Base-by-base conservation (phyloP, 2,329 filamentous ascomycete genomes). In the Fusarium sp. region DNA sequence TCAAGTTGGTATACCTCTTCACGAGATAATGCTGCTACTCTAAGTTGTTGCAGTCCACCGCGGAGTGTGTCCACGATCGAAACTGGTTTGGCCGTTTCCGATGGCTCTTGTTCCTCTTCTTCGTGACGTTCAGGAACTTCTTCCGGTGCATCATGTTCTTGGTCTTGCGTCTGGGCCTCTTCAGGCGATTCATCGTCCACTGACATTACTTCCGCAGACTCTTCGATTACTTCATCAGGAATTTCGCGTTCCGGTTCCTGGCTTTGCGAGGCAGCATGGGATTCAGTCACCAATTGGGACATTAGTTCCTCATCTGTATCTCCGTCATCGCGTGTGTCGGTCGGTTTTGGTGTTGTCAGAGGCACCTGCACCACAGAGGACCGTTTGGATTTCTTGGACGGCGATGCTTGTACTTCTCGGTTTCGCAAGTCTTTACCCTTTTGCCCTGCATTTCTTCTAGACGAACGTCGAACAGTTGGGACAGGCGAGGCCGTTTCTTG, bases 1-100 rank as follows among this genome's bases (percentile, higher is more conserved):
- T 96, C 92, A 68, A 96, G 84, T 75, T 90, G 84, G 61, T 89
- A 85, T 53, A 93, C 87, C 63, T 92, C 88, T 13, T 86, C 82
- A 13, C 87, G 84, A 17, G 88, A 88, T 41, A 96, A 78, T 17
- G 85, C 82, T 22, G 88, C 82, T 27, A 79, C 80, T 54, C 84
- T 85, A 59, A 94, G 82, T 66, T 88, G 84, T 20, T 83, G 82
- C 23, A 96, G 77, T 1, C 78, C 78, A 33, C 70, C 75, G 22
- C 76, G 75, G 30, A 82, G 70, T 27, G 76, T 73, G 17, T 73
- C 67, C 61, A 80, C 69, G 40, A 81, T 76, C 6, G 71, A 65
- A 32, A 41, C 48, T 11, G 71, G 53, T 35, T 66, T 70, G 51
- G 56, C 57, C 23, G 55, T 55, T n/a, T 48, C 52, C 22, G 43